Base-by-base conservation (phyloP, 176 grass and related monocot species). In the Urochloa ruziziensis region DNA sequence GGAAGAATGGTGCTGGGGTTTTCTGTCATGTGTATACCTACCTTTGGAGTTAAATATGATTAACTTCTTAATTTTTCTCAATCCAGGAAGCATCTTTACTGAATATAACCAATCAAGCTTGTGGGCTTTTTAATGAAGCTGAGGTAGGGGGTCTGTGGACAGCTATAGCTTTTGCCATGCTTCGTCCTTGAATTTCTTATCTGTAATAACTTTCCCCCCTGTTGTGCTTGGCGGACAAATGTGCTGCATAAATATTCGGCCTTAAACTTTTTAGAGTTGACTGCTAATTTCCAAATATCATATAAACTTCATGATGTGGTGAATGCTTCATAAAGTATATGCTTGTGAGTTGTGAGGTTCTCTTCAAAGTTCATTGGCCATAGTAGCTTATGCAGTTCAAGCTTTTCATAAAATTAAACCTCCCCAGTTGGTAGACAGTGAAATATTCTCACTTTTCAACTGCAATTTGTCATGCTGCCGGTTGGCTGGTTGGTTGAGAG, bases 71-170 rank as follows among this genome's bases (percentile, higher is more conserved):
- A 63, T 86, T 46, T 52, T 76, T 70, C 58, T 40, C 6, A 83
- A 56, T 94, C 88, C 83, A 99, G 96, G 91, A 99, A 92, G 93
- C 96, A 85, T 95, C 96, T 80, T 87, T 99, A 43, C 66, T 99
- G 85, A 92, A 96, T 72, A 92, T 92, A 74, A 99, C 93, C 17
- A 80, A 95, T 87, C 96, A 96, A 92, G 96, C 96, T 79, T 99
- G 96, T 85, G 80, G 88, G 23, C 91, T 99, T 87, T 99, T 99
- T 54, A 90, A 90, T 90, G 82, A 95, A 94, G 52, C 77, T 36
- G 96, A 99, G 89, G 96, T 99, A 83, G 58, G 44, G 62, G 69
- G 3, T 28, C 70, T 80, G 56, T 32, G 13, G 18, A 43, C 56
- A 48, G 23, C 73, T 75, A 9, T 51, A 25, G 27, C 40, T 34